Evolutionary conservation across 192 early-diverging fungal species (phyloP).

Genomic region (Coemansia pectinata): DNA sequence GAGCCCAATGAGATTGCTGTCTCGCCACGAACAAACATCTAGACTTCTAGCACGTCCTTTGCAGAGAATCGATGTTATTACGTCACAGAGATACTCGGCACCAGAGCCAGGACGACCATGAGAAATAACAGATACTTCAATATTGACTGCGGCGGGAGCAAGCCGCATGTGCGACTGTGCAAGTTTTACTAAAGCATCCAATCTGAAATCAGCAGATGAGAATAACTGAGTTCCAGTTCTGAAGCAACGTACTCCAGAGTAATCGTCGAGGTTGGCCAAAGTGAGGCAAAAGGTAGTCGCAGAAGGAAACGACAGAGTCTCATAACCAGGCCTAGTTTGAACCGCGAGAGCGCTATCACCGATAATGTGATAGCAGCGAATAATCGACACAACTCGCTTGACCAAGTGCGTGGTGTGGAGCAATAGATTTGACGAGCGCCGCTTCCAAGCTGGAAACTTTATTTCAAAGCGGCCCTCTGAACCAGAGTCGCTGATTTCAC

Average conservation of each 20-base stretch:
- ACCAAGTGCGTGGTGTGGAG: not conserved
- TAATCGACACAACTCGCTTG: not conserved
- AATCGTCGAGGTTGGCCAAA: not conserved
- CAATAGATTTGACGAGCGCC: not conserved
- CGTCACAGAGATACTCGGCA: not conserved
- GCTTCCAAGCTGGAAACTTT: not conserved
- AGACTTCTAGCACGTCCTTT: not conserved
- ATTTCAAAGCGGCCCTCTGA: not conserved
- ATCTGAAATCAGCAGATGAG: not conserved
- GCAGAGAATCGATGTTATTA: not conserved
- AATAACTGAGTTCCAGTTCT: not conserved
- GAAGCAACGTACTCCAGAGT: not conserved
- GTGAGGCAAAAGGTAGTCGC: not conserved
- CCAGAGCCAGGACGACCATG: not conserved
- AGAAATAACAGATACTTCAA: not conserved
- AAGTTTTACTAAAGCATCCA: not conserved
- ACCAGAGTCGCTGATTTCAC: not conserved
- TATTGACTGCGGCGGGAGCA: not conserved
- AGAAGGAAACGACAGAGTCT: not conserved
- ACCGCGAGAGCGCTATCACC: not conserved
- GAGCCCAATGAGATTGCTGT: not conserved
- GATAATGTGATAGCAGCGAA: not conserved
- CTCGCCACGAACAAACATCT: not conserved
- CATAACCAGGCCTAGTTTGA: not conserved
- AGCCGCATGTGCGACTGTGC: not conserved